Conservation (phyloP, 2,329 filamentous ascomycete genomes). For the Rosellinia necatrix region DNA sequence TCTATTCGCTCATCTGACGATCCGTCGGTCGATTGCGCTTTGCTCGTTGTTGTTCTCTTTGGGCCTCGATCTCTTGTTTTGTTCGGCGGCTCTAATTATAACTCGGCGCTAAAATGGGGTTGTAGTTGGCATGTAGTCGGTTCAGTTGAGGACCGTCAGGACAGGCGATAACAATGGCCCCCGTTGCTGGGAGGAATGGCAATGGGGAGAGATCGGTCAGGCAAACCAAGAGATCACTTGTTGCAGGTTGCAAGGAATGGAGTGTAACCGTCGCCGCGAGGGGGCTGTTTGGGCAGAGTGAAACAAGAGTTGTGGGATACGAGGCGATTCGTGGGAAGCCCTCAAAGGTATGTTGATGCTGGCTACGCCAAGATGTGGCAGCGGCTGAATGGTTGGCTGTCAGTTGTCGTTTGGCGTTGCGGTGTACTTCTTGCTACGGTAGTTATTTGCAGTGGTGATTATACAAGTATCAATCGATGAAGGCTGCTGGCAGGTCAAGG, state of each 20-base stretch:
- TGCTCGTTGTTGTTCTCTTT: not conserved
- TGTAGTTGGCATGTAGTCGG: not conserved
- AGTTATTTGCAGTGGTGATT: not conserved
- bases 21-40: not conserved
- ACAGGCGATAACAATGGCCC: not conserved
- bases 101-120: constrained; percentile 8
- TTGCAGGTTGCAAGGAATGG: not conserved
- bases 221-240: too few species aligned
- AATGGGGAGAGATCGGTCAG: too few species aligned
- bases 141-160: not conserved
- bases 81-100: not conserved
- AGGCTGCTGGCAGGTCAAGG: not conserved
- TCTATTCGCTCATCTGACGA: not conserved
- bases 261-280: too few species aligned
- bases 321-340: constrained; percentile 9
- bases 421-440: not conserved
- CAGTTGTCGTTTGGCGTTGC: not conserved
- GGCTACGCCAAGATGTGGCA: constrained; percentile 16
- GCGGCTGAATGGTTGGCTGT: constrained; percentile 26
- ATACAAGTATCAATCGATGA: not conserved
- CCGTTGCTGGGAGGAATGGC: not conserved
- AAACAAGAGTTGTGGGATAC: constrained; percentile 10
- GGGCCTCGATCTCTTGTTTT: not conserved
- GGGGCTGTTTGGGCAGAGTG: not conserved
- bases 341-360: not conserved